Evolutionary conservation across 371 early-diverging fungal species (phyloP).

Genomic region (Rhizopus microsporus): DNA sequence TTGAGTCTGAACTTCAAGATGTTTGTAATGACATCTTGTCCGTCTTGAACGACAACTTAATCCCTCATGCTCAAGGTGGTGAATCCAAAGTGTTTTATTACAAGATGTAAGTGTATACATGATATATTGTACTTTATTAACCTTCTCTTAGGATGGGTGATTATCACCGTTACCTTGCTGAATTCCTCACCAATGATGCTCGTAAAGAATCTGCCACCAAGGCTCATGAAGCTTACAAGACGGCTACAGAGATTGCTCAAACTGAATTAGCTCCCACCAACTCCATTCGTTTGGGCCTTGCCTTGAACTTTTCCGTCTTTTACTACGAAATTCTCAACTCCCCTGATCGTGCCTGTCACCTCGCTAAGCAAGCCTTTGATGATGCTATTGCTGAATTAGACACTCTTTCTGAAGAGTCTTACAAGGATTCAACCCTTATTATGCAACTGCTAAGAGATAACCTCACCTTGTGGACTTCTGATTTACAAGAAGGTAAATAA

Average conservation of each 20-base stretch:
- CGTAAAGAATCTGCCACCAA: slow-evolving; percentile 85
- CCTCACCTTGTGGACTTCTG: slow-evolving; percentile 99
- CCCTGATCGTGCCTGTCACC: slow-evolving; percentile 96
- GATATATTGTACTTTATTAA: background rate
- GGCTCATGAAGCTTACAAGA: slow-evolving; percentile 96
- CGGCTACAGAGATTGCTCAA: slow-evolving; percentile 93
- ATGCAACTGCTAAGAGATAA: slow-evolving; percentile 99
- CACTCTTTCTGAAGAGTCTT: slow-evolving; percentile 97
- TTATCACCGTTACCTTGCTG: slow-evolving; percentile 99
- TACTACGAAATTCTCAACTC: slow-evolving; percentile 99
- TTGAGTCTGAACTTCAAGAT: slow-evolving; percentile 92
- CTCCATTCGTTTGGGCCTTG: slow-evolving; percentile 98
- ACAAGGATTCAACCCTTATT: slow-evolving; percentile 99
- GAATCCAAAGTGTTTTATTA: slow-evolving; percentile 99
- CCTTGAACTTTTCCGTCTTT: slow-evolving; percentile 99
- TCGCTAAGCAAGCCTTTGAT: slow-evolving; percentile 99
- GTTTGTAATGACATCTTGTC: slow-evolving; percentile 95
- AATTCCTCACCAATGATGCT: slow-evolving; percentile 87
- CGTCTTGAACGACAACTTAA: slow-evolving; percentile 87
- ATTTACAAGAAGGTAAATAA: slow-evolving; percentile 80
- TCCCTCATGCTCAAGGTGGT: slow-evolving; percentile 82
- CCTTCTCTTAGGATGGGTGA: slow-evolving; percentile 90
- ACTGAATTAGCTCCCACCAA: slow-evolving; percentile 95
- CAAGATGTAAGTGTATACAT: slow-evolving; percentile 83
- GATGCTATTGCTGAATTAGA: slow-evolving; percentile 98